These are phyloP conservation scores for Nematodospora valgi DNA, from an alignment of 805 yeast genomes.

Conservation along the genomic window DNA sequence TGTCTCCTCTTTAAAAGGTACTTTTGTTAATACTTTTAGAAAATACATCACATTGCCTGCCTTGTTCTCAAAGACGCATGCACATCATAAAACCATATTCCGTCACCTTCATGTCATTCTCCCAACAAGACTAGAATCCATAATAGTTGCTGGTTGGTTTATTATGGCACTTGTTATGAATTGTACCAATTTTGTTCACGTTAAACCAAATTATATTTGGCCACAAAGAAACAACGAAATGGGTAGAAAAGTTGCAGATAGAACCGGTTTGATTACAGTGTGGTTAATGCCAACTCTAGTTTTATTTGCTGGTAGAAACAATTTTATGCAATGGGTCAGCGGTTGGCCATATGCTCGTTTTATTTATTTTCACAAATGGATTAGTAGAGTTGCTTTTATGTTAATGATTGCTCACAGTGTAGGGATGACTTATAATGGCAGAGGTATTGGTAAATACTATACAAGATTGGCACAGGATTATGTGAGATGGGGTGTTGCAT, in stretches of 20 bases:
- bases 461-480: constrained; percentile 24
- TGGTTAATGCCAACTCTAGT: constrained; percentile 56
- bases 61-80: constrained; percentile 15
- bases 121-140: constrained; percentile 52
- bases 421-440: constrained; percentile 51
- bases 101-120: constrained; percentile 22
- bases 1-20: constrained; percentile 27
- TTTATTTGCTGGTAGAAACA: constrained; percentile 71
- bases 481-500: constrained; percentile 27
- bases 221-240: constrained; percentile 22
- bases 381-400: constrained; percentile 49
- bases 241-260: constrained; percentile 47
- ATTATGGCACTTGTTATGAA: constrained; percentile 27
- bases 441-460: constrained; percentile 28
- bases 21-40: constrained; percentile 19
- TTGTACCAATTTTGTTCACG: constrained; percentile 22
- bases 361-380: constrained; percentile 64
- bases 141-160: constrained; percentile 40
- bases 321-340: constrained; percentile 57
- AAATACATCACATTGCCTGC: constrained; percentile 27
- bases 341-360: constrained; percentile 65
- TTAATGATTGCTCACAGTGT: constrained; percentile 54
- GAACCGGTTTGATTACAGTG: constrained; percentile 51
- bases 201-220: constrained; percentile 17
- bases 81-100: constrained; percentile 12